Evolutionary conservation across 352 stramenopile species (phyloP), one percentile per base, ranked within the genome.

Genomic region (Peronospora tabacina): DNA sequence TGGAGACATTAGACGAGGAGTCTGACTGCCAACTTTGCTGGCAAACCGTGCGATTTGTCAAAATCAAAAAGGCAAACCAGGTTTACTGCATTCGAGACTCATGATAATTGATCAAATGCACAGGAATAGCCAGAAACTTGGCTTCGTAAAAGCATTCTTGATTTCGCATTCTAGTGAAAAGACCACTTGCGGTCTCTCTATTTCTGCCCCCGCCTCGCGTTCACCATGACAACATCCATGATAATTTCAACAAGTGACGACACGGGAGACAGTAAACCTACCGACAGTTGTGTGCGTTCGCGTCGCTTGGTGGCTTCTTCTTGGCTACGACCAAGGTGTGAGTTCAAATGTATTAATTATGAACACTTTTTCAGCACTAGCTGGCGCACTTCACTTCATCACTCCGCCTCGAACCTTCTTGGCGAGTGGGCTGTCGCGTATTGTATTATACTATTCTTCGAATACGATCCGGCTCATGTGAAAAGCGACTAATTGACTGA

Each of bases 241-340:
- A 44, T 29, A 32, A 59, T 59, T 41, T 49, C 55, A 29, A 41
- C 46, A 40, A 34, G 41, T 33, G 26, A 49, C 24, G 41, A 50
- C 16, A 48, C 43, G n/a, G 34, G 36, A 28, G 58, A 63, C 33
- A 39, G 26, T 10, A 44, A 34, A 15, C 58, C 58, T 13, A 60
- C 58, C 22, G 44, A 55, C 2, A 53, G 53, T 24, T 68, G 26
- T 68, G 59, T 19, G 44, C 58, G 28, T 68, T 68, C 19, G 53
- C 59, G 15, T 58, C 44, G 35, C 55, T 68, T 15, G 59, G 59
- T 26, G 59, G 59, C 19, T 62, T 68, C 44, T 68, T 68, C 59
- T 68, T 40, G 58, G 58, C 33, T 66, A 66, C 17, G 58, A 66
- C 43, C 58, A 66, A 38, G 58, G 58, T 7, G 65, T 58, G 45